Evolutionary conservation across 2,329 filamentous ascomycete genomes (phyloP).

Genomic region (Mollisia scopiformis): DNA sequence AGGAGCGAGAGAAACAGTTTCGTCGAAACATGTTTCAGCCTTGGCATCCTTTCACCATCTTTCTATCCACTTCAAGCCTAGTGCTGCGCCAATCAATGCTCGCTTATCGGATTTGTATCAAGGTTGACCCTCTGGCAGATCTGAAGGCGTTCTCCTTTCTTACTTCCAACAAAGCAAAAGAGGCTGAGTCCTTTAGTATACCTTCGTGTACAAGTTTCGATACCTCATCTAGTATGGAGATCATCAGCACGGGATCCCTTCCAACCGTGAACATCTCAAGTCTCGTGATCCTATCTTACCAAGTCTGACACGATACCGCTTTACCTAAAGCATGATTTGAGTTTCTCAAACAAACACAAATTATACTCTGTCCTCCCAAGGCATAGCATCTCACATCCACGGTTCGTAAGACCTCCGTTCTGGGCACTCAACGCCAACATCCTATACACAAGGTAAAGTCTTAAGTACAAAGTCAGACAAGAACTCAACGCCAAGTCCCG

Average conservation of each 20-base stretch:
- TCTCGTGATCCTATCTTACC: not conserved
- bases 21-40: slow-evolving; percentile 9
- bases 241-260: not conserved
- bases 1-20: not conserved
- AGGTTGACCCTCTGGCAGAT: slow-evolving; percentile 1
- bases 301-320: not conserved
- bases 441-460: not conserved
- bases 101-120: not conserved
- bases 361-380: not conserved
- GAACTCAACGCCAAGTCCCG: not conserved
- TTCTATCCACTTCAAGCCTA: not conserved
- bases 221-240: not conserved
- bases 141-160: not conserved
- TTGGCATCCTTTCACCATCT: slow-evolving; percentile 3
- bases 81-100: not conserved
- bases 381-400: not conserved
- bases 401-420: not conserved
- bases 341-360: not conserved
- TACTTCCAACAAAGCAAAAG: not conserved
- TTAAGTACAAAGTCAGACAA: not conserved
- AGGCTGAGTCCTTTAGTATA: too few relatives aligned
- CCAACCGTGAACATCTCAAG: not conserved
- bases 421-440: not conserved
- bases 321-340: not conserved
- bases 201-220: too few relatives aligned